A percentile compares a stretch with the other conserved stretches of the same genome.
Evolutionary conservation across 805 yeast species (phyloP).

Genomic region (Zygotorulaspora florentina): DNA sequence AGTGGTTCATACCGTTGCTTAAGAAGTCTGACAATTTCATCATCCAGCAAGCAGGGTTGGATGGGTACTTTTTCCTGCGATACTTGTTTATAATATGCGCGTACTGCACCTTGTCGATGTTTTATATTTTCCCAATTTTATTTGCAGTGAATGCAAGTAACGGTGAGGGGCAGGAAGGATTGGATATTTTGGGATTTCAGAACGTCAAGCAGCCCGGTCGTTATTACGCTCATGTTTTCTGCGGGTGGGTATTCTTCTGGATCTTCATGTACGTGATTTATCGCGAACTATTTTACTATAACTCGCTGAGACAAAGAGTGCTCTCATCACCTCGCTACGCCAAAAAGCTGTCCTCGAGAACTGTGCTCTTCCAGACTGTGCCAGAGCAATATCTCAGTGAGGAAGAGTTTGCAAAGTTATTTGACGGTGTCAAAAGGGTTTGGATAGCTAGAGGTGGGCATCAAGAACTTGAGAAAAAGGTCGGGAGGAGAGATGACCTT

Average conservation of each 20-base stretch:
- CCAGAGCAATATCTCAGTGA: conserved; percentile 72
- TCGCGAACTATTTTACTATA: conserved; percentile 75
- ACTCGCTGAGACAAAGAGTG: conserved; percentile 71
- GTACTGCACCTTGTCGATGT: conserved; percentile 51
- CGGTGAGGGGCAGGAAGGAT: conserved; percentile 59
- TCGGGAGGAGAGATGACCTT: conserved; percentile 54
- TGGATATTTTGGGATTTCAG: conserved; percentile 73
- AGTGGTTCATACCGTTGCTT: conserved; percentile 66
- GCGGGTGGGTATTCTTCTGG: conserved; percentile 78
- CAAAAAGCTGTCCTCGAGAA: conserved; percentile 66
- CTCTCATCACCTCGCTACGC: conserved; percentile 80
- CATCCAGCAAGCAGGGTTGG: conserved; percentile 86
- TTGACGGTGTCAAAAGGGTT: conserved; percentile 76
- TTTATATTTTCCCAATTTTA: conserved; percentile 58
- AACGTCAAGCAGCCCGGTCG: conserved; percentile 59
- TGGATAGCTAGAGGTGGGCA: conserved; percentile 69
- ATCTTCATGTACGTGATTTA: conserved; percentile 65
- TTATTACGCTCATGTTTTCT: conserved; percentile 81
- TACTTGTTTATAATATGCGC: conserved; percentile 57
- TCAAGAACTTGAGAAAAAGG: conserved; percentile 49
- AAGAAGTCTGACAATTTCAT: conserved; percentile 68
- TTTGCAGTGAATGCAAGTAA: conserved; percentile 79
- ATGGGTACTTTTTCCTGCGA: conserved; percentile 86
- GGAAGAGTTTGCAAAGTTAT: conserved; percentile 65
- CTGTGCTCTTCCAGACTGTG: conserved; percentile 79